A percentile compares a stretch with the other conserved stretches of the same genome.
phyloP scores from a whole-genome alignment of 2,329 filamentous ascomycete species.

The Aspergillus hiratsukae region DNA sequence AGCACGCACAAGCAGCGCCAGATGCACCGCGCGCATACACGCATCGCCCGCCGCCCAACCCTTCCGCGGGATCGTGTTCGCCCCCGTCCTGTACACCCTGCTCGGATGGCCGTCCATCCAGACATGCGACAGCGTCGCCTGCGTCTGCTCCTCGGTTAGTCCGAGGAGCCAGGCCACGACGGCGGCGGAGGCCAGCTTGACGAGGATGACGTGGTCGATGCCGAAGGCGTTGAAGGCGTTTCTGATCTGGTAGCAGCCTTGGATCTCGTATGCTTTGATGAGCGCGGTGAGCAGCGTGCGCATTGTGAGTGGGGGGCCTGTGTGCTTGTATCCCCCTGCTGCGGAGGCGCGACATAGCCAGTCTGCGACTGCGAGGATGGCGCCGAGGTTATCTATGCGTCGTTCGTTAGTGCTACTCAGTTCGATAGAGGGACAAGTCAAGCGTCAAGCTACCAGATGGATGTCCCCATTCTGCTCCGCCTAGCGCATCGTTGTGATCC shows the following conservation, averaged over 20 bases:
- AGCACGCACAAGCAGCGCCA: conserved; percentile 26
- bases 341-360: conserved; percentile 21
- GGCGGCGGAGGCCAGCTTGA: conserved; percentile 40
- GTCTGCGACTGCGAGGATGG: conserved; percentile 34
- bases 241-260: conserved; percentile 33
- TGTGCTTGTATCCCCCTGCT: conserved; percentile 1
- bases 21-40: conserved; percentile 37
- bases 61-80: conserved; percentile 37
- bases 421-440: background rate
- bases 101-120: conserved; percentile 39
- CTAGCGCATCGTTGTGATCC: conserved; percentile 41
- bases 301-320: conserved; percentile 27
- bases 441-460: conserved; percentile 26
- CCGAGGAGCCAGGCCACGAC: conserved; percentile 37
- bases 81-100: conserved; percentile 29
- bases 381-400: conserved; percentile 37
- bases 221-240: conserved; percentile 40
- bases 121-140: conserved; percentile 35
- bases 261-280: conserved; percentile 43
- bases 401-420: background rate
- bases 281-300: conserved; percentile 27
- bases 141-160: conserved; percentile 29
- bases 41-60: conserved; percentile 43
- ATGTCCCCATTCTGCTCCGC: conserved; percentile 42
- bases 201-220: conserved; percentile 41